A percentile compares a stretch with the other conserved stretches of the same genome.
Evolutionary conservation across 768 basidiomycete species (phyloP).

Genomic region (Kwoniella mangroviensis): DNA sequence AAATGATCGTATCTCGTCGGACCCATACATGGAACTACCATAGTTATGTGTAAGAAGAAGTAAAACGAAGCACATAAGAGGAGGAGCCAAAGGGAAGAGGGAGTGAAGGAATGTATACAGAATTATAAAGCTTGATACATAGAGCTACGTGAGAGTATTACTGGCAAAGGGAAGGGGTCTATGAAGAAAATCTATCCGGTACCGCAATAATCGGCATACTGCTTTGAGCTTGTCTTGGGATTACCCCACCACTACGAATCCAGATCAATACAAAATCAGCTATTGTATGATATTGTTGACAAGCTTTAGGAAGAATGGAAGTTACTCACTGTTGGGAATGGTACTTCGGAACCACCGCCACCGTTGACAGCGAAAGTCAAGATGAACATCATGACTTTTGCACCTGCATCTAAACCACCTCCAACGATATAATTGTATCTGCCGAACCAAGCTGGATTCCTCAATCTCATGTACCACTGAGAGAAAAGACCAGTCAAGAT

Average conservation of each 20-base stretch:
- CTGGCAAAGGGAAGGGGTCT: no score
- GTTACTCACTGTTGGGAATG: background rate
- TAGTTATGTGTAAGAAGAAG: no score
- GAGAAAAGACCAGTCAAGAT: background rate
- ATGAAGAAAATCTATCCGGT: background rate
- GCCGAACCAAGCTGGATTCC: background rate
- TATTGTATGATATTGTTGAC: background rate
- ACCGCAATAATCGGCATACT: slow-evolving; percentile 10
- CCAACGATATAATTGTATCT: slow-evolving; percentile 6
- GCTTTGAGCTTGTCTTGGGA: slow-evolving; percentile 1
- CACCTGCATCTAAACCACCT: slow-evolving; percentile 6
- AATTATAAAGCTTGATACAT: no score
- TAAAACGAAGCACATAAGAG: no score
- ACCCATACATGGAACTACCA: no score
- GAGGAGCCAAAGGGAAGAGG: no score
- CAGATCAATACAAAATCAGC: background rate
- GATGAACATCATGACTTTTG: slow-evolving; percentile 9
- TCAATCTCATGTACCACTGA: background rate
- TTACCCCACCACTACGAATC: slow-evolving; percentile 1
- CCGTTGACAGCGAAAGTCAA: slow-evolving; percentile 10
- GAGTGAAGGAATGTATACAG: no score
- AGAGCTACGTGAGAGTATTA: no score
- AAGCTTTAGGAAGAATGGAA: background rate
- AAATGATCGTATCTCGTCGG: background rate
- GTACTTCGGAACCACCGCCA: background rate